phyloP scores from a whole-genome alignment of 352 stramenopile species.

The Globisporangium carolinianum region DNA sequence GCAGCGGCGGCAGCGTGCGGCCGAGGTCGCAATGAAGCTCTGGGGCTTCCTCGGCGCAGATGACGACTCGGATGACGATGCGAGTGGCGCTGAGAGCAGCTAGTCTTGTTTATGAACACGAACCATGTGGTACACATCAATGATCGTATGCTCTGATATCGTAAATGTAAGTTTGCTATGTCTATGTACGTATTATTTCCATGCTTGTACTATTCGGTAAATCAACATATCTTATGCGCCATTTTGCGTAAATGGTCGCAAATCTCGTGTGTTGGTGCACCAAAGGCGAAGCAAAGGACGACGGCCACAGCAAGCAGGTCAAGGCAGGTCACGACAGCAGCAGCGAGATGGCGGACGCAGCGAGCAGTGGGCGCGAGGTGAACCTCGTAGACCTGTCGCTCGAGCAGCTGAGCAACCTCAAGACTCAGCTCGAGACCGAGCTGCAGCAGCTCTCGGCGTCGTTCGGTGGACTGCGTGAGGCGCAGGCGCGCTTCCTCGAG shows the following conservation, averaged over 20 bases:
- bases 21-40: conserved; percentile 73
- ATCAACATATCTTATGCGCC: too few relatives aligned
- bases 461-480: conserved; percentile 64
- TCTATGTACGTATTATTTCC: too few relatives aligned
- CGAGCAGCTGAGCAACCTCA: conserved; percentile 91
- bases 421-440: conserved; percentile 84
- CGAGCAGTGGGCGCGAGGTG: conserved; percentile 28
- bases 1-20: conserved; percentile 54
- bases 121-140: too few relatives aligned
- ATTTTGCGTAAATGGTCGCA: neutral
- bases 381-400: conserved; percentile 87
- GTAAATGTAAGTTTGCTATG: too few relatives aligned
- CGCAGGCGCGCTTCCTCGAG: conserved; percentile 70
- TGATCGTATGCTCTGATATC: too few relatives aligned
- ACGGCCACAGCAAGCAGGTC: neutral
- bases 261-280: neutral
- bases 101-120: too few relatives aligned
- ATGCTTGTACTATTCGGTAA: too few relatives aligned
- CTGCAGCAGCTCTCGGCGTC: conserved; percentile 68
- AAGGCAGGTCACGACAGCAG: conserved; percentile 5
- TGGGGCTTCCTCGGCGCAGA: conserved; percentile 54
- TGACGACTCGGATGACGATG: conserved; percentile 12
- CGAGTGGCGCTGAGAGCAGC: conserved; percentile 18
- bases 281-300: neutral
- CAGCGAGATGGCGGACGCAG: conserved; percentile 30